phyloP scores from a whole-genome alignment of 1,284 basidiomycete species.

The Cutaneotrichosporon sp. region DNA sequence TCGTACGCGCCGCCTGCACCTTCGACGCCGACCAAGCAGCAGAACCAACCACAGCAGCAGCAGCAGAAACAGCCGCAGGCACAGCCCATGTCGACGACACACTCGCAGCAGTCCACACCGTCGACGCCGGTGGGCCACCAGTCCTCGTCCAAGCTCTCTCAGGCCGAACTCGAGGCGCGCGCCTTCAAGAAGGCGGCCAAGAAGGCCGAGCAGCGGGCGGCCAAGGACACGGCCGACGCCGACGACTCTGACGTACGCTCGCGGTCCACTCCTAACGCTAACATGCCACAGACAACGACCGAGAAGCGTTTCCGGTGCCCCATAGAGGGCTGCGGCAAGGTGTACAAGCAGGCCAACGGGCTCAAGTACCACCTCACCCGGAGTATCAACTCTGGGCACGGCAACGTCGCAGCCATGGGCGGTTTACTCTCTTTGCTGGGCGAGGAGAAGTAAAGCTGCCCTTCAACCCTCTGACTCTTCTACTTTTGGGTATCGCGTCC shows the following conservation, averaged over 20 bases:
- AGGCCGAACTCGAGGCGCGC: constrained; percentile 34
- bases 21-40: constrained; percentile 8
- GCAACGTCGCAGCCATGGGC: constrained; percentile 41
- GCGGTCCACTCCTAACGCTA: background rate
- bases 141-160: constrained; percentile 8
- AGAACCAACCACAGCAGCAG: constrained; percentile 4
- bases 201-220: constrained; percentile 30
- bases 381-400: constrained; percentile 45
- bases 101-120: constrained; percentile 24
- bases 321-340: constrained; percentile 57
- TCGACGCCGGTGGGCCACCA: constrained; percentile 1
- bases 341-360: constrained; percentile 55
- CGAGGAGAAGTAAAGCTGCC: constrained; percentile 17
- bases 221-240: constrained; percentile 27
- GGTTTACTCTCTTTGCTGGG: constrained; percentile 27
- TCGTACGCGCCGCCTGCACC: constrained; percentile 35
- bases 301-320: constrained; percentile 57
- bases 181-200: constrained; percentile 36
- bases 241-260: constrained; percentile 12
- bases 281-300: constrained; percentile 15
- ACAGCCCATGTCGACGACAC: constrained; percentile 19
- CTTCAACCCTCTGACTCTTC: background rate
- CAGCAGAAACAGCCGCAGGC: constrained; percentile 26
- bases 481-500: background rate
- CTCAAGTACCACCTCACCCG: constrained; percentile 47